Evolutionary conservation across 345 rosid species (phyloP).

Genomic region (Odontarrhena argentea): DNA sequence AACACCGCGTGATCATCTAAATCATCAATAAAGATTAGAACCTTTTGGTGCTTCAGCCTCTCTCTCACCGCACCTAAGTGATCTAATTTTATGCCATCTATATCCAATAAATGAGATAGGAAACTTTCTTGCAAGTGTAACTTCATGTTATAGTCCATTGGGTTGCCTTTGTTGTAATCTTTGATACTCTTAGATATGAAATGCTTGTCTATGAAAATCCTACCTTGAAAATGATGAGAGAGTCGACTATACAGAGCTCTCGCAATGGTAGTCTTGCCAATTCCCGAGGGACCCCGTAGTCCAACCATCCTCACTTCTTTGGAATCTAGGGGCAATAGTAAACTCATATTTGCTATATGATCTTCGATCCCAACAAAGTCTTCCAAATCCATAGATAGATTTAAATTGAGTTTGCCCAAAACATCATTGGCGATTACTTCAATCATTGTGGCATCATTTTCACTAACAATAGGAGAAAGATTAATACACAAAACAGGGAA

Average conservation of each 20-base stretch:
- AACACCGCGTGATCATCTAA: constrained; percentile 54
- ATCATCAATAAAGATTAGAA: constrained; percentile 61
- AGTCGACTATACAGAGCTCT: constrained; percentile 8
- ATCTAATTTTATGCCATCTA: constrained; percentile 11
- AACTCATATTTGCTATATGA: constrained; percentile 27
- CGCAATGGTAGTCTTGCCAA: constrained; percentile 37
- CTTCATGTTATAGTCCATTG: background rate
- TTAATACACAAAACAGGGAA: background rate
- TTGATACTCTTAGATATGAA: constrained; percentile 13
- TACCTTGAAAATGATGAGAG: constrained; percentile 8
- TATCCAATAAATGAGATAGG: constrained; percentile 1
- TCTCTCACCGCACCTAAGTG: constrained; percentile 4
- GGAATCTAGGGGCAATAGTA: background rate
- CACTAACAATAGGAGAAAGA: background rate
- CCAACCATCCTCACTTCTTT: constrained; percentile 31
- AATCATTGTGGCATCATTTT: constrained; percentile 18
- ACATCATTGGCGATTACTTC: constrained; percentile 19
- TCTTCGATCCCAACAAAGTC: constrained; percentile 13
- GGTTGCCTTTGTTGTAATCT: background rate
- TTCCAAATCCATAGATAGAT: background rate
- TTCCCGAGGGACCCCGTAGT: constrained; percentile 36
- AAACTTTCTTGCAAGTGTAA: constrained; percentile 4
- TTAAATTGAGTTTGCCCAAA: background rate
- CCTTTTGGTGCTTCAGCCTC: constrained; percentile 21
- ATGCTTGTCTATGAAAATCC: constrained; percentile 5